Evolutionary conservation across 2,329 filamentous ascomycete genomes (phyloP).

Genomic region (Cercospora sp.): DNA sequence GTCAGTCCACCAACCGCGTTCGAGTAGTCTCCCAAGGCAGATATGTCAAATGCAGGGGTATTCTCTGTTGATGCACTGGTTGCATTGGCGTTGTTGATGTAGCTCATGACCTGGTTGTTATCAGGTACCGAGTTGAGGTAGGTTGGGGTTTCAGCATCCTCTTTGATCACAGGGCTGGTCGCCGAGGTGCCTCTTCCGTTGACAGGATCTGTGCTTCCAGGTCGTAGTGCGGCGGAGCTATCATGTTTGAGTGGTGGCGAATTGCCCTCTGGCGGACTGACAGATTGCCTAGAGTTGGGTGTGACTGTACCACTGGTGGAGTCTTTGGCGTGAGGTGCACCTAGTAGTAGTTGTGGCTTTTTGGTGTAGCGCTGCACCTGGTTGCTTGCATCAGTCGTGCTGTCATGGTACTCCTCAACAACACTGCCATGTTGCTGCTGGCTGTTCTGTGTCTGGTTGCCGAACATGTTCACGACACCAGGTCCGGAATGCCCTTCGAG

Average conservation of each 20-base stretch:
- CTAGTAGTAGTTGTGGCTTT: constrained; percentile 34
- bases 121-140: constrained; percentile 40
- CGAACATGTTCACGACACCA: constrained; percentile 82
- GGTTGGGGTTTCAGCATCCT: constrained; percentile 43
- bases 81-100: constrained; percentile 50
- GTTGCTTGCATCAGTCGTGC: constrained; percentile 39
- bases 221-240: constrained; percentile 23
- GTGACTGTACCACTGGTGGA: constrained; percentile 26
- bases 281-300: constrained; percentile 31
- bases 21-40: constrained; percentile 50
- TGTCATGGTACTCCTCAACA: constrained; percentile 58
- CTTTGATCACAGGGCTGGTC: constrained; percentile 42
- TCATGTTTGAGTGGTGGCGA: constrained; percentile 23
- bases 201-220: constrained; percentile 18
- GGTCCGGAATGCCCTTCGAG: constrained; percentile 78
- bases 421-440: constrained; percentile 57
- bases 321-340: constrained; percentile 21
- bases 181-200: constrained; percentile 17
- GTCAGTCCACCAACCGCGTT: constrained; percentile 51
- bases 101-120: constrained; percentile 52
- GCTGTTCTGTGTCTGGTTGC: constrained; percentile 46
- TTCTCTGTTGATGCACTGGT: constrained; percentile 38
- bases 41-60: constrained; percentile 48
- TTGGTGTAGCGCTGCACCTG: constrained; percentile 34
- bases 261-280: constrained; percentile 30